A percentile compares a stretch with the other conserved stretches of the same genome.
phyloP scores from a whole-genome alignment of 2,329 filamentous ascomycete species.

The Beauveria australis region DNA sequence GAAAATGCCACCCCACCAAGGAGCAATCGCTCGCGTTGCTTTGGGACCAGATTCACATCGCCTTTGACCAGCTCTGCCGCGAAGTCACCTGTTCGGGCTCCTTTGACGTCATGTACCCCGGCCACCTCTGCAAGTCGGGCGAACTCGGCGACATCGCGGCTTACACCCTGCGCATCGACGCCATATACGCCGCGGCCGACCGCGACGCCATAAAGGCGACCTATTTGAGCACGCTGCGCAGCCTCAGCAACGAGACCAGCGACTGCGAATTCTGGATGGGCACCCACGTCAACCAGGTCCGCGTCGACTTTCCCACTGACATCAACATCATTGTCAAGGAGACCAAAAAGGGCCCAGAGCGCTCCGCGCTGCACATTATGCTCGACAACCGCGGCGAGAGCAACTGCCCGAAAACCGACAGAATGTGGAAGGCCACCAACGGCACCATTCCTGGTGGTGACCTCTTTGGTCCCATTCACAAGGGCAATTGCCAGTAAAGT shows the following conservation, averaged over 20 bases:
- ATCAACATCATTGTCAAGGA: slow-evolving; percentile 8
- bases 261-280: slow-evolving; percentile 5
- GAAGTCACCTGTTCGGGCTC: slow-evolving; percentile 8
- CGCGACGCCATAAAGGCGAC: slow-evolving; percentile 10
- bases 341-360: neutral
- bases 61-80: slow-evolving; percentile 10
- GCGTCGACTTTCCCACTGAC: slow-evolving; percentile 7
- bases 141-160: slow-evolving; percentile 7
- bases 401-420: slow-evolving; percentile 2
- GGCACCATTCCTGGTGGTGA: slow-evolving; percentile 4
- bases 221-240: slow-evolving; percentile 9
- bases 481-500: slow-evolving; percentile 7
- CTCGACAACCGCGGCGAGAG: slow-evolving; percentile 8
- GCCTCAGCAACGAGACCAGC: slow-evolving; percentile 7
- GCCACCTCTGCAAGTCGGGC: slow-evolving; percentile 5
- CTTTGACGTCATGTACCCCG: slow-evolving; percentile 9
- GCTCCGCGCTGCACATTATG: slow-evolving; percentile 11
- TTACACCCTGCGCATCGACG: slow-evolving; percentile 7
- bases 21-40: slow-evolving; percentile 7
- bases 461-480: slow-evolving; percentile 8
- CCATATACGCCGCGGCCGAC: slow-evolving; percentile 9
- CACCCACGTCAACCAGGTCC: slow-evolving; percentile 5
- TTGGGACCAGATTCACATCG: slow-evolving; percentile 11
- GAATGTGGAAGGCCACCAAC: slow-evolving; percentile 2
- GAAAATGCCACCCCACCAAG: slow-evolving; percentile 10